A percentile compares a stretch with the other conserved stretches of the same genome.
These are phyloP conservation scores for Phlebiopsis flavidoalba DNA, from an alignment of 768 basidiomycete species.

Conservation along the genomic window DNA sequence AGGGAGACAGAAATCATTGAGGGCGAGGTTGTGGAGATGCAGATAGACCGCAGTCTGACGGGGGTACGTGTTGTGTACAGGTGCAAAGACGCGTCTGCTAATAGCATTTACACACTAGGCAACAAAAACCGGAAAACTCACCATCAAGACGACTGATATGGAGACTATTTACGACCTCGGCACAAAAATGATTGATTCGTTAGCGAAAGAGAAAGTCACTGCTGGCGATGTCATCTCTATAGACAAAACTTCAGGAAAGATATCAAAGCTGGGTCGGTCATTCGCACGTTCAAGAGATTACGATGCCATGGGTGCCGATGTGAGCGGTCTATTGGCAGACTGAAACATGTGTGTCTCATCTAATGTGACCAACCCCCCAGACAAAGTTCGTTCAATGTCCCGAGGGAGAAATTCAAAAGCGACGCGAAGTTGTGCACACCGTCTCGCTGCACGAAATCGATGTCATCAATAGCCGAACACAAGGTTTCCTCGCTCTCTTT, in stretches of 20 bases:
- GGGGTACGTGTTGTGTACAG: conserved; percentile 53
- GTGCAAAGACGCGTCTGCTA: background rate
- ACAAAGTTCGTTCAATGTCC: conserved; percentile 98
- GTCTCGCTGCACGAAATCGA: conserved; percentile 98
- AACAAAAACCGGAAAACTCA: conserved; percentile 95
- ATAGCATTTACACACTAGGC: conserved; percentile 46
- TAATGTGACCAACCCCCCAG: conserved; percentile 33
- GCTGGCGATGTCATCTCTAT: conserved; percentile 94
- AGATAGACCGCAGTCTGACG: conserved; percentile 94
- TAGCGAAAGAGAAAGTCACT: conserved; percentile 95
- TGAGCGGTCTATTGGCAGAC: conserved; percentile 36
- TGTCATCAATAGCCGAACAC: conserved; percentile 97
- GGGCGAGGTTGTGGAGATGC: conserved; percentile 97
- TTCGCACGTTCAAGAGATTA: conserved; percentile 98
- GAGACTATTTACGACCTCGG: conserved; percentile 99
- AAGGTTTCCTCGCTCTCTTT: conserved; percentile 95
- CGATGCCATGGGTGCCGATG: conserved; percentile 99
- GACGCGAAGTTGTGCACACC: conserved; percentile 96
- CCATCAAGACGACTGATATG: conserved; percentile 99
- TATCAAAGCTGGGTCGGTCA: conserved; percentile 92
- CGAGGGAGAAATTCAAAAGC: conserved; percentile 95
- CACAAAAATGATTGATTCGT: conserved; percentile 97
- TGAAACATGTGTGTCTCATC: background rate
- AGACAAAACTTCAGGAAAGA: conserved; percentile 96
- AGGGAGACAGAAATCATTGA: conserved; percentile 97